A percentile compares a stretch with the other conserved stretches of the same genome.
These are phyloP conservation scores for Ilex aquifolium DNA, from an alignment of 257 asterid species.

Conservation along the genomic window DNA sequence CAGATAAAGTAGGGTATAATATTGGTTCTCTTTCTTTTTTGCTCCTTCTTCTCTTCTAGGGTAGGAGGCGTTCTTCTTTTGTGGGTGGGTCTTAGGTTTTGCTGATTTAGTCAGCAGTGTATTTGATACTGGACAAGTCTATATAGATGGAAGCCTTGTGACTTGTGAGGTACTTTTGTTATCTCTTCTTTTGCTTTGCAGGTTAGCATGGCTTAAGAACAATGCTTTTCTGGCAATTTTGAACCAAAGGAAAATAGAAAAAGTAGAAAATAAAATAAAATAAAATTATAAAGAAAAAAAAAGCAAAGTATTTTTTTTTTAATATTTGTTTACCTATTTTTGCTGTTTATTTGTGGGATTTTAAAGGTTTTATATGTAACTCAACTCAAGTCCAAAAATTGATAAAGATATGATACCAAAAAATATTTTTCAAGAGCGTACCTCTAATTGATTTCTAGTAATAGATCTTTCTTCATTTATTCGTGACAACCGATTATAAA, in stretches of 20 bases:
- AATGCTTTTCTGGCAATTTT: slow-evolving; percentile 13
- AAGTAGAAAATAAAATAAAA: not conserved
- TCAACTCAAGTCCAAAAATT: too few relatives aligned
- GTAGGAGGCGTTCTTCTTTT: slow-evolving; percentile 11
- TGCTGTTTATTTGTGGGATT: too few relatives aligned
- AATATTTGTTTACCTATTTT: too few relatives aligned
- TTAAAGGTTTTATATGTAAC: too few relatives aligned
- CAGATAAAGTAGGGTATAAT: not conserved
- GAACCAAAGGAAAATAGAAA: slow-evolving; percentile 2
- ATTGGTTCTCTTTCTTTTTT: slow-evolving; percentile 2
- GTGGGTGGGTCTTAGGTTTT: slow-evolving; percentile 32
- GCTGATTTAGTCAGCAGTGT: slow-evolving; percentile 1
- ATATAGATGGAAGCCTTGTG: slow-evolving; percentile 14
- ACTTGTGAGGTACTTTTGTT: slow-evolving; percentile 14
- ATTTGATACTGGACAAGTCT: not conserved
- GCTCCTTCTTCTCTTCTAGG: slow-evolving; percentile 26
- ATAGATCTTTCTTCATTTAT: too few relatives aligned
- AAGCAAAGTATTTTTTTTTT: not conserved
- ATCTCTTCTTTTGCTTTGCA: slow-evolving; percentile 4
- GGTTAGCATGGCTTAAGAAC: slow-evolving; percentile 12
- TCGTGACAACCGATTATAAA: too few relatives aligned
- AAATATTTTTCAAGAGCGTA: too few relatives aligned
- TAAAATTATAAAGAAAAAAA: not conserved
- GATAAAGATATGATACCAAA: too few relatives aligned
- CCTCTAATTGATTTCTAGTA: too few relatives aligned